phyloP scores from a whole-genome alignment of 2,329 filamentous ascomycete genomes.

The Penicillium sp. region DNA sequence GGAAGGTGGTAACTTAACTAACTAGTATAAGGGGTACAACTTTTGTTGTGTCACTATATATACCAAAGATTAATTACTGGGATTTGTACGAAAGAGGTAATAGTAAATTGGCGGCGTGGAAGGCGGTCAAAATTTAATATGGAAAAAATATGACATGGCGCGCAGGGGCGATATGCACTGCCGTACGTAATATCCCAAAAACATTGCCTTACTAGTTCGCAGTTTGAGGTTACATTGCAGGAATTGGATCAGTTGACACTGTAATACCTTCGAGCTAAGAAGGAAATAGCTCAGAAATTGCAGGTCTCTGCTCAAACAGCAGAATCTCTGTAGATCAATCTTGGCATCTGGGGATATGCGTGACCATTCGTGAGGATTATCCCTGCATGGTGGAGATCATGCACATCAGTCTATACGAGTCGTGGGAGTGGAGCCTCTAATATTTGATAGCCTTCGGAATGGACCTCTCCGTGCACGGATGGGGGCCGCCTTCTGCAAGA shows the following conservation, averaged over 20 bases:
- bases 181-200: not conserved
- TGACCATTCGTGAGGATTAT: not conserved
- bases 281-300: not conserved
- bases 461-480: no score
- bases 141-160: no score
- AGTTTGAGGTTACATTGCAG: not conserved
- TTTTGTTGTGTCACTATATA: no score
- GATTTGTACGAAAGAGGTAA: no score
- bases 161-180: no score
- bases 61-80: no score
- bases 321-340: not conserved
- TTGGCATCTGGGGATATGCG: not conserved
- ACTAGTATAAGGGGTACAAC: no score
- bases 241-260: not conserved
- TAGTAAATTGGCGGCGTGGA: no score
- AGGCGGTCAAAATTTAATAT: no score
- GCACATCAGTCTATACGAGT: not conserved
- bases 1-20: no score
- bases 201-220: not conserved
- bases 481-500: not conserved
- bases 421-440: not conserved
- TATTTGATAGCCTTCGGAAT: no score
- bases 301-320: not conserved
- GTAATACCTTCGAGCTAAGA: not conserved
- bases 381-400: not conserved